These are phyloP conservation scores for Dipodascus albidus DNA, from an alignment of 805 yeast genomes.

Conservation along the genomic window DNA sequence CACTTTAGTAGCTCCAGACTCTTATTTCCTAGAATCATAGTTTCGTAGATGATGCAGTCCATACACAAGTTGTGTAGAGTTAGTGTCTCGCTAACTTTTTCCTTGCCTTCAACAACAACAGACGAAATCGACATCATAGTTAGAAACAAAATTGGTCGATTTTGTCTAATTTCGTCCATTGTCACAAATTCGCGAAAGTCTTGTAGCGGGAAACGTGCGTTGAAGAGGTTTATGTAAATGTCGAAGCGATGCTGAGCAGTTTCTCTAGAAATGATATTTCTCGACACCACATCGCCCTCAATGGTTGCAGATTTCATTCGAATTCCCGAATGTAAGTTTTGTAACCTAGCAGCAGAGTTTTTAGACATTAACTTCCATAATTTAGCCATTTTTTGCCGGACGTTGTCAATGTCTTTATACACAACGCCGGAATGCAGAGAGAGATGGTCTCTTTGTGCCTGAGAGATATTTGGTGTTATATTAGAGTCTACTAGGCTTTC, in stretches of 20 bases:
- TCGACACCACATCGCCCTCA: conserved; percentile 32
- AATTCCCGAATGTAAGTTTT: conserved; percentile 6
- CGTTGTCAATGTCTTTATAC: neutral
- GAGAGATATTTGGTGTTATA: neutral
- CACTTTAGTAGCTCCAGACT: conserved; percentile 55
- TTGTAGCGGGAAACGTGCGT: conserved; percentile 45
- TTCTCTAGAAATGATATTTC: conserved; percentile 45
- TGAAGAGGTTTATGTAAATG: conserved; percentile 37
- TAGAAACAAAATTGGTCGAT: conserved; percentile 51
- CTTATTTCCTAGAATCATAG: conserved; percentile 60
- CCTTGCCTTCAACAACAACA: conserved; percentile 13
- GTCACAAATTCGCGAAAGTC: conserved; percentile 31
- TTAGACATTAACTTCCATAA: conserved; percentile 11
- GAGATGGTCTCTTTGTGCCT: neutral
- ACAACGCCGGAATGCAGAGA: neutral
- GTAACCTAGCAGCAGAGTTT: conserved; percentile 8
- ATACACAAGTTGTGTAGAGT: conserved; percentile 21
- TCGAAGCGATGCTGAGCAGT: conserved; percentile 49
- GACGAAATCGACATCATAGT: conserved; percentile 55
- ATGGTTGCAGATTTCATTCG: conserved; percentile 8
- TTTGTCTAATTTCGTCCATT: conserved; percentile 36
- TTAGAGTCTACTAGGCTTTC: neutral
- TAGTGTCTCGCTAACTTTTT: conserved; percentile 6
- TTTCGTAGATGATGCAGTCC: conserved; percentile 34
- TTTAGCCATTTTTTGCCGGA: conserved; percentile 12